A percentile compares a stretch with the other conserved stretches of the same genome.
Conservation (phyloP, 345 rosid genomes). For the Atalantia buxifolia region DNA sequence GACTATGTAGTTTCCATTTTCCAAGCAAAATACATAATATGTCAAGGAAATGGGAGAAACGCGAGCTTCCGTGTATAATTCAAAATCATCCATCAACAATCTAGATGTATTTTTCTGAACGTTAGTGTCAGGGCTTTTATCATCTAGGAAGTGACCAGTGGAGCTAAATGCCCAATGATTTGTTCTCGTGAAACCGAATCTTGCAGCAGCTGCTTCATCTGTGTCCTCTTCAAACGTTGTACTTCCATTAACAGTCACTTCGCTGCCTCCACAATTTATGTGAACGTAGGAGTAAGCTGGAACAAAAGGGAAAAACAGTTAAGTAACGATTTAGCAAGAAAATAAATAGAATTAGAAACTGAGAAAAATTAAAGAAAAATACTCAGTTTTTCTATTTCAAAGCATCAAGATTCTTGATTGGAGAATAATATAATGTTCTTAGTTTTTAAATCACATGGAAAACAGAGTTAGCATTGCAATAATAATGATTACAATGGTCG, state of each 20-base stretch:
- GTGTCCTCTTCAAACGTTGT: conserved; percentile 28
- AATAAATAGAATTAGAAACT: neutral
- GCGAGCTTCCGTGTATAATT: conserved; percentile 38
- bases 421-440: too few species aligned
- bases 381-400: neutral
- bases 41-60: conserved; percentile 46
- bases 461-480: too few species aligned
- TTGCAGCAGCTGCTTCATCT: conserved; percentile 21
- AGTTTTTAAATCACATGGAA: too few species aligned
- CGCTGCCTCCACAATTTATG: conserved; percentile 44
- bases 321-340: neutral
- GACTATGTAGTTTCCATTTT: conserved; percentile 43
- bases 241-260: neutral
- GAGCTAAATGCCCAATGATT: conserved; percentile 43
- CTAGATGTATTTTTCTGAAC: conserved; percentile 7
- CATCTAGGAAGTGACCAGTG: conserved; percentile 50
- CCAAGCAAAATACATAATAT: conserved; percentile 47
- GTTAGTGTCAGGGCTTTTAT: neutral
- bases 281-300: conserved; percentile 25
- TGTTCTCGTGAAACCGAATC: neutral
- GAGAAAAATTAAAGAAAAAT: neutral
- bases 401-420: too few species aligned
- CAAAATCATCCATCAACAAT: conserved; percentile 14
- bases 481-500: too few species aligned
- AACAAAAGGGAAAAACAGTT: conserved; percentile 6